Evolutionary conservation across 352 stramenopile genomes (phyloP).

Genomic region (Saprolegnia diclina): DNA sequence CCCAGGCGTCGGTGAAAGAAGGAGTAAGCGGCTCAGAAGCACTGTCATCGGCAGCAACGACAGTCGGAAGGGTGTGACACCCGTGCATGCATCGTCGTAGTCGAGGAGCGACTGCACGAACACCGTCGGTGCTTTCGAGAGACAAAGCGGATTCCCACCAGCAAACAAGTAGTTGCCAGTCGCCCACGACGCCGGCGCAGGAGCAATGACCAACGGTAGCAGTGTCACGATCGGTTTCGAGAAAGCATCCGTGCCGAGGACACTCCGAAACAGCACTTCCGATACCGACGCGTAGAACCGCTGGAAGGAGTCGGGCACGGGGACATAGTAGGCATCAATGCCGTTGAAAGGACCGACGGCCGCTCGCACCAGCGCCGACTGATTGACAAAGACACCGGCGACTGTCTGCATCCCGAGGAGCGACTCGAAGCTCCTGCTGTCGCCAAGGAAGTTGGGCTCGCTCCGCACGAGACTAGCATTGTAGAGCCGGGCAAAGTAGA

Average conservation of each 20-base stretch:
- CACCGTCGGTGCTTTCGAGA: neutral
- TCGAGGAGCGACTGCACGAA: neutral
- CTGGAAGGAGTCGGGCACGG: neutral
- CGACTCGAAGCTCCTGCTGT: neutral
- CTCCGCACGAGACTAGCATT: slow-evolving; percentile 4
- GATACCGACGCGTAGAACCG: neutral
- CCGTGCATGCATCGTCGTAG: neutral
- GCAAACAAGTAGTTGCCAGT: neutral
- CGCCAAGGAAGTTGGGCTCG: neutral
- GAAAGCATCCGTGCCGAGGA: no score
- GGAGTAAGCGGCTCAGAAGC: neutral
- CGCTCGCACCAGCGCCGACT: neutral
- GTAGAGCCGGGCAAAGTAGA: neutral
- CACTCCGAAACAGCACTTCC: no score
- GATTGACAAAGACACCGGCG: neutral
- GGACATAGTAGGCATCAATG: neutral
- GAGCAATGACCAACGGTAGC: neutral
- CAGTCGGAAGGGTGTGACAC: neutral
- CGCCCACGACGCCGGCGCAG: neutral
- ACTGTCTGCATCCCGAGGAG: neutral
- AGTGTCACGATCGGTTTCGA: neutral
- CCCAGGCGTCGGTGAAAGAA: no score
- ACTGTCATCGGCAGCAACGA: neutral
- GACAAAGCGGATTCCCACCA: slow-evolving; percentile 11
- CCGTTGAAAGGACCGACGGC: neutral